phyloP scores from a whole-genome alignment of 1,139 yeast species.

The Candida mesenterica region DNA sequence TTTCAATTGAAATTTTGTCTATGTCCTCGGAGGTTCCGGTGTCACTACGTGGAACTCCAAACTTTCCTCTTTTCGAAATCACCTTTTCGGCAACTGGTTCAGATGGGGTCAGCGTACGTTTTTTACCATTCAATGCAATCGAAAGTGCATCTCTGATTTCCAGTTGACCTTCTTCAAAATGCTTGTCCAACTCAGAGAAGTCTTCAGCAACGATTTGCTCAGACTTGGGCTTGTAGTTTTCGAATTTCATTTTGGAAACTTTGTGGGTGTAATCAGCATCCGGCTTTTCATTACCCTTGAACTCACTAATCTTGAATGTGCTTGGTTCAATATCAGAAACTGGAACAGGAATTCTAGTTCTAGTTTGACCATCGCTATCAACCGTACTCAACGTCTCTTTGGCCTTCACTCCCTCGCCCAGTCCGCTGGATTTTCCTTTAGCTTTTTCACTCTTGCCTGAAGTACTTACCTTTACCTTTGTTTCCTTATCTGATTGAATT shows the following conservation, averaged over 20 bases:
- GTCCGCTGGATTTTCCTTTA: not conserved
- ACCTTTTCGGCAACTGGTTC: constrained; percentile 1
- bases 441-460: not conserved
- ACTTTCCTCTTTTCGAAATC: constrained; percentile 4
- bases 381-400: too few relatives aligned
- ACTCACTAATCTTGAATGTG: constrained; percentile 27
- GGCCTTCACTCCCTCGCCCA: not conserved
- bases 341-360: constrained; percentile 10
- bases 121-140: constrained; percentile 18
- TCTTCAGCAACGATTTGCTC: constrained; percentile 4
- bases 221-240: constrained; percentile 2
- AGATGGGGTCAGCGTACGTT: not conserved
- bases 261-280: constrained; percentile 1
- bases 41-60: constrained; percentile 4
- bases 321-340: constrained; percentile 8
- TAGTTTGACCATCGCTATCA: not conserved
- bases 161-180: constrained; percentile 14
- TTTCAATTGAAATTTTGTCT: constrained; percentile 26
- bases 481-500: too few relatives aligned
- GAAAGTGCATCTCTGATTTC: constrained; percentile 25
- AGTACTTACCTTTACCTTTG: too few relatives aligned
- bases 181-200: constrained; percentile 4
- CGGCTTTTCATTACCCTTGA: constrained; percentile 9
- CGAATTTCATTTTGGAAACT: constrained; percentile 6
- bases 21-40: constrained; percentile 6